Evolutionary conservation across 2,329 filamentous ascomycete species (phyloP), one percentile per base, ranked within the genome.

Genomic region (Fusarium proliferatum): DNA sequence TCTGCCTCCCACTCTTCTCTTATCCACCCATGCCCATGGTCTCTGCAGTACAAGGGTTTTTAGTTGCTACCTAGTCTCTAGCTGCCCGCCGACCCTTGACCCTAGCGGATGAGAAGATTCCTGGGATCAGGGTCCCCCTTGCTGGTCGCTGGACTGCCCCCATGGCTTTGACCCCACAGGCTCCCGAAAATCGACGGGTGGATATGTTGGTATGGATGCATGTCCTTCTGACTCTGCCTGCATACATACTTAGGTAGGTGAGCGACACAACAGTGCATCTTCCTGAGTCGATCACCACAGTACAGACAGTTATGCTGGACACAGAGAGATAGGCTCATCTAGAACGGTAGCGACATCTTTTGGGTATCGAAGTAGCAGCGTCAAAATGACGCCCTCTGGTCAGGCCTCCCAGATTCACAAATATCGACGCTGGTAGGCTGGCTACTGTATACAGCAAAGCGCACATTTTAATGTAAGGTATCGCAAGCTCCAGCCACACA

Each of bases 121-220:
- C 67, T 74, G 57, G 63, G 67, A 59, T 62, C 57, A 68, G 71
- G 67, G 57, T 39, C 59, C 58, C 71, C 71, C 71, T 72, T 73
- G 71, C 41, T 61, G 61, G 56, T 39, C 67, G 55, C 28, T 57
- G 56, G 56, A 58, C 66, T 71, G 61, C 61, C 67, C 56, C 67
- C 71, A 71, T 74, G 58, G 60, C 52, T 61, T 68, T 58, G 67
- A 73, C 71, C 58, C 71, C 71, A 73, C 71, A 73, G 62, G 71
- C 71, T 73, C 71, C 71, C 71, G 55, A 71, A 56, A 74, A 74
- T 73, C 61, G 66, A 73, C 41, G 61, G 67, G 64, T 67, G 67
- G 68, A 58, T 59, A 55, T 51, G 64, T 42, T 63, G 64, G 59
- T 64, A 46, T 72, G 70, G 46, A 62, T 70, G 56, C 51, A 56